Conservation (phyloP, 1,139 yeast species). For the Lodderomyces jiufengensis region DNA sequence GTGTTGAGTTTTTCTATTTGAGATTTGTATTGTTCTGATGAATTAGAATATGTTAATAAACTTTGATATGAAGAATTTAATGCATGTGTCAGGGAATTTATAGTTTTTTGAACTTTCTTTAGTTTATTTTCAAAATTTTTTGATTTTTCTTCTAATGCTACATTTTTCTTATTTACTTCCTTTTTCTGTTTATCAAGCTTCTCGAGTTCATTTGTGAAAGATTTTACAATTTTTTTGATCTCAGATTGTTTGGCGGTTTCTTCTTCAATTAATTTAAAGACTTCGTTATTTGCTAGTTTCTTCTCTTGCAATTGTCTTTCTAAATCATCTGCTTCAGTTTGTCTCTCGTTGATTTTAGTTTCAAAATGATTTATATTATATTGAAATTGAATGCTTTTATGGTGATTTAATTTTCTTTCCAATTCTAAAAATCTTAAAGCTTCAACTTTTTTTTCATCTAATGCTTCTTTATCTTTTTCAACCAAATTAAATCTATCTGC, state of each 20-base stretch:
- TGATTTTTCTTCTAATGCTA: constrained; percentile 69
- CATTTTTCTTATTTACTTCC: constrained; percentile 48
- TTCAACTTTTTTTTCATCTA: constrained; percentile 67
- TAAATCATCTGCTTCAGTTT: constrained; percentile 30
- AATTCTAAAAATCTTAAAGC: constrained; percentile 63
- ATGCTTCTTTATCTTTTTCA: constrained; percentile 64
- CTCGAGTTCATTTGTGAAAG: constrained; percentile 29
- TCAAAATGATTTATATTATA: constrained; percentile 41
- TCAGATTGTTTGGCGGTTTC: constrained; percentile 24
- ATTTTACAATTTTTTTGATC: constrained; percentile 27
- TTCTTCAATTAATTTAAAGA: constrained; percentile 37
- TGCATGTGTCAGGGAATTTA: constrained; percentile 31
- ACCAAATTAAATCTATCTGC: constrained; percentile 77
- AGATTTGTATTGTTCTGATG: constrained; percentile 35
- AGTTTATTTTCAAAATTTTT: constrained; percentile 60
- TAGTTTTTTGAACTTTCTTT: constrained; percentile 57
- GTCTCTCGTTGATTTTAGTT: constrained; percentile 37
- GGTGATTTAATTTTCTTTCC: constrained; percentile 60
- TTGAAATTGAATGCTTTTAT: constrained; percentile 59
- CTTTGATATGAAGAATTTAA: constrained; percentile 45
- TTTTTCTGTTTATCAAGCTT: constrained; percentile 16
- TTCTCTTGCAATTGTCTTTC: constrained; percentile 47
- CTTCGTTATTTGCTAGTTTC: constrained; percentile 41
- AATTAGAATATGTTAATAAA: constrained; percentile 42
- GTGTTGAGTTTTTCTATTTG: constrained; percentile 46